Percentiles rank a stretch among this genome's conserved stretches.
phyloP scores from a whole-genome alignment of 108 stramenopile genomes.

The Fragilariopsis cylindrus region DNA sequence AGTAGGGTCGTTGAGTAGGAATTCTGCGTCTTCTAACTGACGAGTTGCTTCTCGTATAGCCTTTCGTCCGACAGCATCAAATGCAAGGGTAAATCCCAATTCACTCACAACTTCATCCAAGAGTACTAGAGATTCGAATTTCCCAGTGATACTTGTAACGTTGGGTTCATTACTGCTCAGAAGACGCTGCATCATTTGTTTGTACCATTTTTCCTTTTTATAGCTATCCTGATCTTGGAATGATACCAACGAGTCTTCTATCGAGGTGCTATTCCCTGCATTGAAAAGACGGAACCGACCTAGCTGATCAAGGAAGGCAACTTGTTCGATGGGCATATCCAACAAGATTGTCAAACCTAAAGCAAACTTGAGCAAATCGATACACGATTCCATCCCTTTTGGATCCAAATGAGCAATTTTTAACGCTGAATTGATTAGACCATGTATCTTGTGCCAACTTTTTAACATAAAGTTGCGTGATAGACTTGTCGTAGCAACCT shows the following conservation, averaged over 20 bases:
- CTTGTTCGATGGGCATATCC: slow-evolving; percentile 69
- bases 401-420: slow-evolving; percentile 79
- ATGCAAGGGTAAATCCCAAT: slow-evolving; percentile 44
- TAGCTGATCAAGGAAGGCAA: slow-evolving; percentile 74
- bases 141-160: slow-evolving; percentile 20
- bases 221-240: slow-evolving; percentile 14
- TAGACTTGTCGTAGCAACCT: slow-evolving; percentile 42
- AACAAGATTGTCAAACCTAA: slow-evolving; percentile 81
- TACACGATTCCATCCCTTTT: slow-evolving; percentile 57
- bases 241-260: neutral
- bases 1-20: slow-evolving; percentile 78
- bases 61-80: slow-evolving; percentile 48
- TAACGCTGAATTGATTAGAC: slow-evolving; percentile 62
- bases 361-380: slow-evolving; percentile 77
- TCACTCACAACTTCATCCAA: slow-evolving; percentile 64
- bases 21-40: slow-evolving; percentile 71
- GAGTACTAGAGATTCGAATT: slow-evolving; percentile 47
- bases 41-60: slow-evolving; percentile 66
- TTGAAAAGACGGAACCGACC: slow-evolving; percentile 68
- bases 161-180: slow-evolving; percentile 2
- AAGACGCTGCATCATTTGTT: slow-evolving; percentile 11
- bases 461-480: slow-evolving; percentile 49
- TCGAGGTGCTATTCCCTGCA: slow-evolving; percentile 28
- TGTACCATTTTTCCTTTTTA: slow-evolving; percentile 34
- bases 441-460: slow-evolving; percentile 80